Evolutionary conservation across 257 asterid genomes (phyloP), one percentile per base, ranked within the genome.

Genomic region (Capsicum chinense): DNA sequence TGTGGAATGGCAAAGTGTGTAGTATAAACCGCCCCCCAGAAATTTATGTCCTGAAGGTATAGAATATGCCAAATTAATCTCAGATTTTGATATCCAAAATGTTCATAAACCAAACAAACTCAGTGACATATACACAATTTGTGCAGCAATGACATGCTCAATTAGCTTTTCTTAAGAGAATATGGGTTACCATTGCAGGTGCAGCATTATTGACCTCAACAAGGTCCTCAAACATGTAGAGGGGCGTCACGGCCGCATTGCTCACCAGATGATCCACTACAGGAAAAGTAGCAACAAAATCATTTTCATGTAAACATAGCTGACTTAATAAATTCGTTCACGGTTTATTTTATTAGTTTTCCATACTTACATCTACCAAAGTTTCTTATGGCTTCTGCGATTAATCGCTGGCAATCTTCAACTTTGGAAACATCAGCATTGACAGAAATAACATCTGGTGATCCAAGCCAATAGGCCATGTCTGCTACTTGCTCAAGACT

Each of bases 231-330:
- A 94, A 86, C 90, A 93, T 19, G 80, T 90, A 58, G 17, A 90
- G 87, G 9, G 95, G 85, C 39, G 90, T 57, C n/a, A 94, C 84
- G 9, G 94, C 93, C 37, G 97, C 95, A 82, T 86, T 69, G 26
- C 88, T 63, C 85, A 94, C 95, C 76, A 94, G 88, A 88, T 94
- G 94, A 87, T 93, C 95, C 95, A 94, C 90, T 87, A 82, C 19
- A 56, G 3, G 57, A 59, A 14, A 16, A 64, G 5, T 11, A 84
- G 7, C 44, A 17, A 42, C 17, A 13, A 4, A 42, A 12, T 63
- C 58, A 52, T 47, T 33, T 16, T 10, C 9, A 69, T 2, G 3
- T 13, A 0, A 33, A 10, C 16, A 66, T 19, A 16, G 8, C n/a
- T n/a, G 21, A n/a, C 13, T 12, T 3, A 66, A 42, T 39, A 5